Base-by-base conservation (phyloP, 495 filamentous ascomycete species). In the Tuber magnatum region DNA sequence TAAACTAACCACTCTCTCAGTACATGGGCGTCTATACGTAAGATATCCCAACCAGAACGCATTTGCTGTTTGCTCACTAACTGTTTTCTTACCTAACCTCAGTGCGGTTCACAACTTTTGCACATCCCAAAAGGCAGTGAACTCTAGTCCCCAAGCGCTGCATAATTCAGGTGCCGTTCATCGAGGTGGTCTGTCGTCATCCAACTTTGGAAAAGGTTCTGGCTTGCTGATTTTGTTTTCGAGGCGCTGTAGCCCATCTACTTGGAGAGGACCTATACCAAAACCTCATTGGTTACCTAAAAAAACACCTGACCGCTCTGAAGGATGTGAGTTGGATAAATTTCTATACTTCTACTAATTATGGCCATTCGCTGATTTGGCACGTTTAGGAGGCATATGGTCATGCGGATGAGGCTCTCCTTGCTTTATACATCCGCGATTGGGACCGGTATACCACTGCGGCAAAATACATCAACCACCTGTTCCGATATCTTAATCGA, bases 11-110 rank as follows among this genome's bases (percentile, higher is more conserved):
- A 42, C 71, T 39, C 43, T 69, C 80, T 46, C 83, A 92, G 92
- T 99, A 99, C 84, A 97, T 99, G 95, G 92, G 92, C 61, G 90
- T 98, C 74, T 99, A 99, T 87, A 97, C 95, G 92, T 94, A 83
- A 76, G 91, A 43, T 65, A 56, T 86, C 40, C 42, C 22, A 48
- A 61, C 46, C 22, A 71, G 32, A 68, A 61, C 35, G 4, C 38
- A 46, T 73, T 12, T 35, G 14, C 32, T 16, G 44, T 16, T 74
- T 68, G 38, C 51, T 80, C 68, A 56, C 72, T 75, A 24, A 77
- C 65, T 56, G 22, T 39, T 56, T 42, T 48, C 72, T 61, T 48
- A 24, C 71, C n/a, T 75, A 81, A 83, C 51, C 51, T 44, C 78
- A 95, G 92, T 40, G 93, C 94, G 73, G 94, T 99, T 41, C 96